Percentiles rank a stretch among this genome's conserved stretches.
Evolutionary conservation across 331 rosid species (phyloP).

Genomic region (Quercus tomentella): DNA sequence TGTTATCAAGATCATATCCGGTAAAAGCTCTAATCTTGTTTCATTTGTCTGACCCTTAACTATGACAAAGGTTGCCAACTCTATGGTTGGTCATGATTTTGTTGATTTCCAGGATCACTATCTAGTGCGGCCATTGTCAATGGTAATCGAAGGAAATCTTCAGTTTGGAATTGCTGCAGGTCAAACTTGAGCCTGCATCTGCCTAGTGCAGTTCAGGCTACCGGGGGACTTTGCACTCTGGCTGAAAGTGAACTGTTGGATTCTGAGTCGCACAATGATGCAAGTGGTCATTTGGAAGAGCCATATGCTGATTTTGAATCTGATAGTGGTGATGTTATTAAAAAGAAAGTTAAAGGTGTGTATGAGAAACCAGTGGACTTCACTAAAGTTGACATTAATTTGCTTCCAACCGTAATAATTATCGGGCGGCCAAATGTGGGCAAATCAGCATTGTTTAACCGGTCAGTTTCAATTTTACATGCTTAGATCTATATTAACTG

Average conservation of each 20-base stretch:
- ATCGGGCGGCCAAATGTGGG: slow-evolving; percentile 83
- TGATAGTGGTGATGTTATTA: neutral
- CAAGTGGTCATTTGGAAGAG: slow-evolving; percentile 2
- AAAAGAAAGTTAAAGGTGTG: slow-evolving; percentile 6
- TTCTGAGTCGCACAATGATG: neutral
- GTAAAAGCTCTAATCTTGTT: neutral
- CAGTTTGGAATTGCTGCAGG: slow-evolving; percentile 10
- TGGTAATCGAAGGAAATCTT: neutral
- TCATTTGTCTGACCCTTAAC: neutral
- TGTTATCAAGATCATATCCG: neutral
- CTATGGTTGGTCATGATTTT: neutral
- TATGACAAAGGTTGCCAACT: neutral
- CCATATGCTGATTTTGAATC: neutral
- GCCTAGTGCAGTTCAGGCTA: neutral
- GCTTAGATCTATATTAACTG: neutral
- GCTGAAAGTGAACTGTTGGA: neutral
- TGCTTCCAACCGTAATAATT: slow-evolving; percentile 58
- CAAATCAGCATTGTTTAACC: slow-evolving; percentile 70
- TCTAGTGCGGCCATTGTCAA: neutral
- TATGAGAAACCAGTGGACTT: slow-evolving; percentile 43
- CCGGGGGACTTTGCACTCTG: slow-evolving; percentile 10
- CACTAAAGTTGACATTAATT: slow-evolving; percentile 46
- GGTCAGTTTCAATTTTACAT: slow-evolving; percentile 28
- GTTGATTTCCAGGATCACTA: neutral
- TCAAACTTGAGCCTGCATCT: slow-evolving; percentile 8